Evolutionary conservation across 805 yeast species (phyloP).

Genomic region (Ogataea siamensis): DNA sequence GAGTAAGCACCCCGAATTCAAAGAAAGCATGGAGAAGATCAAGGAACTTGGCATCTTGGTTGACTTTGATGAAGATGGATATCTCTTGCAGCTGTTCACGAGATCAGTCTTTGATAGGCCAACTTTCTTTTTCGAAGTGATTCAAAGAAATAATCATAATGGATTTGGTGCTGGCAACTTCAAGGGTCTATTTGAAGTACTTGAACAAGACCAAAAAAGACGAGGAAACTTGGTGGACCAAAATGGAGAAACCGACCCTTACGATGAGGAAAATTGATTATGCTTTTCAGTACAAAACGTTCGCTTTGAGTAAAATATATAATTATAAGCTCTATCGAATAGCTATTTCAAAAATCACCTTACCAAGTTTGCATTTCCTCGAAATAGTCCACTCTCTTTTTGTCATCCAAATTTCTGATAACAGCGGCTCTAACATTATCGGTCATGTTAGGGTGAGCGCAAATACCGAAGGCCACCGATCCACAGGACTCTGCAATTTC

Average conservation of each 20-base stretch:
- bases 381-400: conserved; percentile 29
- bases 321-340: background rate
- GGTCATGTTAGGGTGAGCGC: conserved; percentile 48
- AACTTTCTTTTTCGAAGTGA: conserved; percentile 76
- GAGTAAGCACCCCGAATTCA: conserved; percentile 39
- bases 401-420: conserved; percentile 14
- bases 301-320: too few relatives aligned
- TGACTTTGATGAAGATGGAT: conserved; percentile 77
- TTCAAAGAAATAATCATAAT: conserved; percentile 73
- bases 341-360: too few relatives aligned
- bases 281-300: too few relatives aligned
- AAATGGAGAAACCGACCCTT: conserved; percentile 14
- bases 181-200: conserved; percentile 74
- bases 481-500: conserved; percentile 40
- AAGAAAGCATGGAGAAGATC: conserved; percentile 52
- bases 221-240: conserved; percentile 59
- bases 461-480: conserved; percentile 45
- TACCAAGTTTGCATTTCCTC: conserved; percentile 39
- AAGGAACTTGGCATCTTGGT: conserved; percentile 58
- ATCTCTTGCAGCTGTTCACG: conserved; percentile 76
- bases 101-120: conserved; percentile 77
- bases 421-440: conserved; percentile 30
- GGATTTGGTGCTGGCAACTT: conserved; percentile 93
- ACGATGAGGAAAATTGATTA: background rate
- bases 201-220: conserved; percentile 69